Evolutionary conservation across 805 yeast species (phyloP), one percentile per base, ranked within the genome.

Genomic region (Pichia thaimueangensis): DNA sequence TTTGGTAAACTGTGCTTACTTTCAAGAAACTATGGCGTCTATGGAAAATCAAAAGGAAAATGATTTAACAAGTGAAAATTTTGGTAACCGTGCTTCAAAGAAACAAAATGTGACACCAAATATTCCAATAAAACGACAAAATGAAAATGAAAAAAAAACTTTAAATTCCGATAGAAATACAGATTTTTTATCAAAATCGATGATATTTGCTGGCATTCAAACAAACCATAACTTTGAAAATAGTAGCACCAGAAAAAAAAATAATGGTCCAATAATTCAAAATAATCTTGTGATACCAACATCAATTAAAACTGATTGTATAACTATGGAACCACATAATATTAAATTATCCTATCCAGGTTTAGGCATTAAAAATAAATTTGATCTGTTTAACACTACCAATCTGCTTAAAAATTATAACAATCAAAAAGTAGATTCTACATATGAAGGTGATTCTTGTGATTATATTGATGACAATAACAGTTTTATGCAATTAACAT

Each of bases 1-100:
- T 8, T 50, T 84, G 24, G 65, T 78, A 45, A 39, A 60, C 13
- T 66, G 75, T 74, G 63, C 71, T 0, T 84, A 78, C 57, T 84
- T 84, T 59, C 60, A 62, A 38, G 67, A 68, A 15, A 68, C 82
- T 3, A 31, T 48, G 19, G 39, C 54, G 7, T 45, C 53, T n/a
- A 49, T 45, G 15, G 51, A 53, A 7, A 49, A 48, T 10, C 46
- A 51, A 34, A 46, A 42, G 12, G 51, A 47, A 24, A 41, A 45
- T 35, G 22, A 35, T 17, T 19, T 33, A 12, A 15, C 36, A 5
- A 23, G 21, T 29, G 29, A 33, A n/a, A 16, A 34, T 15, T 23
- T 16, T n/a, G n/a, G n/a, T n/a, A n/a, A n/a, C n/a, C 20, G n/a
- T 15, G 21, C 22, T 10, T 22, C 32, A 21, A 21, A 15, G 20